Percentiles rank a stretch among this genome's conserved stretches.
These are phyloP conservation scores for Penicillium sp. DNA, from an alignment of 2,329 filamentous ascomycete genomes.

Conservation along the genomic window DNA sequence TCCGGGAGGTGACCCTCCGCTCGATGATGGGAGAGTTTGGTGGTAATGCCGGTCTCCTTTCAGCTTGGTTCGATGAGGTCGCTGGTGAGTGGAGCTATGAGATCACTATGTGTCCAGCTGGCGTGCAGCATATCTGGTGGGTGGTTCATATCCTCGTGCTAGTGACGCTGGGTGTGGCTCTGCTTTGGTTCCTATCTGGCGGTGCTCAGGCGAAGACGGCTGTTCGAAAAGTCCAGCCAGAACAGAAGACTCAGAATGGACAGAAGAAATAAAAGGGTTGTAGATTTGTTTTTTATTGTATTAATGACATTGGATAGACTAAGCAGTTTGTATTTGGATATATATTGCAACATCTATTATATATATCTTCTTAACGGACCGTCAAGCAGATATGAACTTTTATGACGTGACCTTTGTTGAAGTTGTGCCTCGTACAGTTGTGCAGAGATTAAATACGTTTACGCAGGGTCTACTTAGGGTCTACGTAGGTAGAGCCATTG, in stretches of 20 bases:
- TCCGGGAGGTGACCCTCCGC: slow-evolving; percentile 87
- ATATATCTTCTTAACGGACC: not conserved
- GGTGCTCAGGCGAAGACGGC: not conserved
- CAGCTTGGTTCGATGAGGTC: slow-evolving; percentile 79
- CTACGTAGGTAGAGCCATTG: not conserved
- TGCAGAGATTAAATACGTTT: not conserved
- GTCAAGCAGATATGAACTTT: not conserved
- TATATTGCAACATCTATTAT: not conserved
- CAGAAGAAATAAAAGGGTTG: not conserved
- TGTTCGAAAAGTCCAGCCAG: not conserved
- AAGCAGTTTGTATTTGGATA: not conserved
- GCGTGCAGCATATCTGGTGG: slow-evolving; percentile 95
- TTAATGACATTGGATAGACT: not conserved
- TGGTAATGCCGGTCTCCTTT: slow-evolving; percentile 87
- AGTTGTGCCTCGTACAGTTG: not conserved
- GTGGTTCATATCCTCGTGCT: slow-evolving; percentile 74
- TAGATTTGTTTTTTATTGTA: not conserved
- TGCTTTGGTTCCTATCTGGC: slow-evolving; percentile 20
- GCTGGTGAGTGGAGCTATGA: slow-evolving; percentile 73
- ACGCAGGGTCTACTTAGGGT: not conserved
- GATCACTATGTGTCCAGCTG: slow-evolving; percentile 74
- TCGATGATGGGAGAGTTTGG: slow-evolving; percentile 98
- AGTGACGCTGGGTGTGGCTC: slow-evolving; percentile 41
- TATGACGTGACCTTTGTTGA: not conserved
- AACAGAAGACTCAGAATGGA: not conserved